Percentiles rank a stretch among this genome's conserved stretches.
phyloP scores from a whole-genome alignment of 1,139 yeast genomes.

The Diutina rugosa region DNA sequence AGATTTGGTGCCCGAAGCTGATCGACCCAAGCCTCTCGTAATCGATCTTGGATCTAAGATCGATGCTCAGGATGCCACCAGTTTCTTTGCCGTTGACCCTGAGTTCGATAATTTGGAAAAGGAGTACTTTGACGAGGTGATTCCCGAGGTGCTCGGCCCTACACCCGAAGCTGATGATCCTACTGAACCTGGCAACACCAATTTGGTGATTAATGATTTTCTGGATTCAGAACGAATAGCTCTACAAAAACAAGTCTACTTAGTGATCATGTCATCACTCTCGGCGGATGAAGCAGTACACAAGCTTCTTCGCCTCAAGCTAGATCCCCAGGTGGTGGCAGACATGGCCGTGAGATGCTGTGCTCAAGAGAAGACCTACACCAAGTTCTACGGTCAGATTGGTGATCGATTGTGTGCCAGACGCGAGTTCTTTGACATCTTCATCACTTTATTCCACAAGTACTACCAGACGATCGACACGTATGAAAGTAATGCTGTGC shows the following conservation, averaged over 20 bases:
- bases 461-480: slow-evolving; percentile 51
- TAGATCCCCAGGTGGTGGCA: slow-evolving; percentile 28
- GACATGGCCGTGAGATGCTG: slow-evolving; percentile 78
- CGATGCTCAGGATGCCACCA: slow-evolving; percentile 33
- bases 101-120: slow-evolving; percentile 40
- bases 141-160: slow-evolving; percentile 8
- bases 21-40: slow-evolving; percentile 48
- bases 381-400: slow-evolving; percentile 73
- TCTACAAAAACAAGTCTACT: slow-evolving; percentile 62
- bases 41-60: slow-evolving; percentile 41
- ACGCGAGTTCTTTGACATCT: slow-evolving; percentile 29
- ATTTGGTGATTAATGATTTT: slow-evolving; percentile 37
- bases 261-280: slow-evolving; percentile 85
- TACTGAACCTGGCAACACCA: slow-evolving; percentile 1
- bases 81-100: slow-evolving; percentile 39
- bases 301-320: slow-evolving; percentile 45
- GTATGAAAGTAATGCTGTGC: slow-evolving; percentile 56
- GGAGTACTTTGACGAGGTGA: slow-evolving; percentile 13
- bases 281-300: slow-evolving; percentile 91
- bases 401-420: slow-evolving; percentile 53
- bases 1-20: slow-evolving; percentile 43
- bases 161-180: slow-evolving; percentile 4
- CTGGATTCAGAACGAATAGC: slow-evolving; percentile 53
- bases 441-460: slow-evolving; percentile 30
- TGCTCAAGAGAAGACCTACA: slow-evolving; percentile 77